phyloP scores from a whole-genome alignment of 192 early-diverging fungal species.

The Backusella australiensis region DNA sequence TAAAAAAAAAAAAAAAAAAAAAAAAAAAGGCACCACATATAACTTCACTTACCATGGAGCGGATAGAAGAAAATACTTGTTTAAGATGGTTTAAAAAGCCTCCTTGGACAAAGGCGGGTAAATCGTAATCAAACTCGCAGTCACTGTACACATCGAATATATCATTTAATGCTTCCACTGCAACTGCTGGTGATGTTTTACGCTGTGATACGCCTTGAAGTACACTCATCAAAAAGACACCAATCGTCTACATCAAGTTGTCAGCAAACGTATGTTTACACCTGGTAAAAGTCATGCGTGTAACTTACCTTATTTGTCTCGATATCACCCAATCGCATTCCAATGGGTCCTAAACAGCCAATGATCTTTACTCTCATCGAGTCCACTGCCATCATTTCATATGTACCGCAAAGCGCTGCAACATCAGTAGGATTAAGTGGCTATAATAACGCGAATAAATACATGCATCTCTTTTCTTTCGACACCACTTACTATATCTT shows the following conservation, averaged over 20 bases:
- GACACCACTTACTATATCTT: conserved; percentile 43
- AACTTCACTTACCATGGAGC: conserved; percentile 45
- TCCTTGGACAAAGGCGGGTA: conserved; percentile 76
- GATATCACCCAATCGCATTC: conserved; percentile 63
- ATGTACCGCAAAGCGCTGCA: conserved; percentile 42
- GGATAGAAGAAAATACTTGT: conserved; percentile 47
- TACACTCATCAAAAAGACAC: conserved; percentile 62
- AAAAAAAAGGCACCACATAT: background rate
- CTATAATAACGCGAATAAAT: conserved; percentile 6
- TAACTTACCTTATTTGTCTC: conserved; percentile 59
- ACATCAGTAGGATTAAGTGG: conserved; percentile 45
- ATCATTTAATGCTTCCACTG: conserved; percentile 79
- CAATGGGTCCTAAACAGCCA: conserved; percentile 74
- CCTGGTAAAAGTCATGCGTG: background rate
- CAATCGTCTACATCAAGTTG: conserved; percentile 47
- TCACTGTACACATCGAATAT: conserved; percentile 91
- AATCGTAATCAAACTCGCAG: conserved; percentile 76
- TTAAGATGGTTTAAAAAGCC: conserved; percentile 61
- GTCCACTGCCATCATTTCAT: conserved; percentile 39
- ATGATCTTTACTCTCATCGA: conserved; percentile 66
- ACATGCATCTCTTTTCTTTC: background rate
- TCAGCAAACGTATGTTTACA: background rate
- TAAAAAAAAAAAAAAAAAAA: background rate
- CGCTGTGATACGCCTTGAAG: conserved; percentile 35
- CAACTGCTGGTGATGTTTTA: conserved; percentile 36